Evolutionary conservation across 202 grass and related monocot genomes (phyloP).

Genomic region (Eragrostis tef): DNA sequence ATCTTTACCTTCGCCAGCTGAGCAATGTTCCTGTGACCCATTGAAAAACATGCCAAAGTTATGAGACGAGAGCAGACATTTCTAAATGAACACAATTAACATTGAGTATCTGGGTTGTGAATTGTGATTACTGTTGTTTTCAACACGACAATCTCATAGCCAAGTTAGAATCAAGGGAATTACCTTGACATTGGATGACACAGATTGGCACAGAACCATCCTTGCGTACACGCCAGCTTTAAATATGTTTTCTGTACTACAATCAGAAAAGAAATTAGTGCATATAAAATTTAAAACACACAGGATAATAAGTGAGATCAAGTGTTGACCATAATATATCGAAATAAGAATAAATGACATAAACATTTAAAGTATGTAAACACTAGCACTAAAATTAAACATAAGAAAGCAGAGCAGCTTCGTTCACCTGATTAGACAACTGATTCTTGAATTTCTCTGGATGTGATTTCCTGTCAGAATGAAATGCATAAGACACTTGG

Average conservation of each 20-base stretch:
- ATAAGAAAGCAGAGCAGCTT: slow-evolving; percentile 15
- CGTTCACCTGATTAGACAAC: slow-evolving; percentile 84
- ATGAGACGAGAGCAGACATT: slow-evolving; percentile 11
- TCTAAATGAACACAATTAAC: no score
- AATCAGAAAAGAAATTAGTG: slow-evolving; percentile 44
- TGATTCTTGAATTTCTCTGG: slow-evolving; percentile 99
- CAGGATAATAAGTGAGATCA: slow-evolving; percentile 16
- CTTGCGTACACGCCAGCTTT: slow-evolving; percentile 90
- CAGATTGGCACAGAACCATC: slow-evolving; percentile 89
- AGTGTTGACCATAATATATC: neutral
- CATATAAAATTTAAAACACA: slow-evolving; percentile 12
- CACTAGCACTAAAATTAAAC: neutral
- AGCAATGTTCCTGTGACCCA: slow-evolving; percentile 75
- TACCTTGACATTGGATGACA: slow-evolving; percentile 84
- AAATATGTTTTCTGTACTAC: slow-evolving; percentile 85
- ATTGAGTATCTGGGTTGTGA: neutral
- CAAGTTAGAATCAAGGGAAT: slow-evolving; percentile 38
- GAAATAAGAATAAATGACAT: neutral
- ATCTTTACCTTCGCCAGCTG: slow-evolving; percentile 83
- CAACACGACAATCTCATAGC: neutral
- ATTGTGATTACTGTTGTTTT: neutral
- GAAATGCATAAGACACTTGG: slow-evolving; percentile 92
- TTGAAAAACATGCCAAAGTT: slow-evolving; percentile 13
- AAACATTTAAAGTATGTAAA: neutral
- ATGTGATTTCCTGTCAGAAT: slow-evolving; percentile 83